Evolutionary conservation across 106 monocot genomes (phyloP), one percentile per base, ranked within the genome.

Genomic region (Platanthera guangdongensis): DNA sequence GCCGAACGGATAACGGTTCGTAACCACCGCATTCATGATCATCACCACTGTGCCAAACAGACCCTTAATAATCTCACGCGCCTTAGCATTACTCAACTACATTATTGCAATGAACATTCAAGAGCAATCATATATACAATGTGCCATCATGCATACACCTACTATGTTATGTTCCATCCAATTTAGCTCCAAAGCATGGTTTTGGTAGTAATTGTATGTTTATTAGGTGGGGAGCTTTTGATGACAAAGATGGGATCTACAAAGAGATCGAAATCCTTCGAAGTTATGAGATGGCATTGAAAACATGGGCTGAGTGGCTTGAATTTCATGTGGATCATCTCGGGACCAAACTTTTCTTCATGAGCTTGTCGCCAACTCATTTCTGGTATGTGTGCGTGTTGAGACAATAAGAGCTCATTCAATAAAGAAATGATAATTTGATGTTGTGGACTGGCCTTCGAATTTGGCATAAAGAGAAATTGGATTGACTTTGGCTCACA

Each of bases 301-400:
- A 80, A 71, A 82, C 88, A 54, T 92, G 92, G 92, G 75, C 88
- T 13, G 83, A 88, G n/a, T 92, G 92, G 92, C 86, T 92, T 50
- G 88, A 92, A 67, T 84, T 84, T 77, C 75, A 88, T 39, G 81
- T 92, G 46, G 86, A 92, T 59, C 78, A 1, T 46, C 30, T 11
- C 9, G 86, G 75, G 82, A 92, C 86, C 32, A 71, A 59, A 54
- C 74, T 92, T 48, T 92, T 86, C 84, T 88, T 92, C 51, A 75
- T 86, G 77, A 86, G 86, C 88, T 81, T 86, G 82, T 92, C 91
- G 28, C 88, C 91, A 0, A 92, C 88, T 10, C 91, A 92, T 75
- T 75, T 54, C 39, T 81, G 83, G 88, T 85, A 62, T 78, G 77
- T 72, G 19, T 14, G n/a, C 32, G 32, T 65, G 32, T 21, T 7